phyloP scores from a whole-genome alignment of 495 filamentous ascomycete genomes.

The Xylaria nigripes region DNA sequence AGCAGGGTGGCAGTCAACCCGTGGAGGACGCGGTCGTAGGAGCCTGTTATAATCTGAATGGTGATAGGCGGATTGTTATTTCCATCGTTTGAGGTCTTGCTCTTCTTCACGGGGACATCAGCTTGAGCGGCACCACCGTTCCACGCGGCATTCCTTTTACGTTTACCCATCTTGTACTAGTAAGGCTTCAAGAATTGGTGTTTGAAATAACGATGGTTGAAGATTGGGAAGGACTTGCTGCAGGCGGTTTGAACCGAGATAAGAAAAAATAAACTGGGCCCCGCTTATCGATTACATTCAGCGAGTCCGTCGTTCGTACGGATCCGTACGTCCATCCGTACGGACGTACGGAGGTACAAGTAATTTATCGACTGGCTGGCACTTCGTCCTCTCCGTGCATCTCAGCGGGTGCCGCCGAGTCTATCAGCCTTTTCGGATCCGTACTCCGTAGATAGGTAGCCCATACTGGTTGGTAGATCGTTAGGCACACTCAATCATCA shows the following conservation, averaged over 20 bases:
- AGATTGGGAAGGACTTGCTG: not conserved
- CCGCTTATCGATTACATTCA: constrained; percentile 19
- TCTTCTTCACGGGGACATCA: constrained; percentile 30
- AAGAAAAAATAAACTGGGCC: constrained; percentile 22
- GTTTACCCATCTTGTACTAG: constrained; percentile 55
- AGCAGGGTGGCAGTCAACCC: constrained; percentile 73
- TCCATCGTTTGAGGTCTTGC: constrained; percentile 29
- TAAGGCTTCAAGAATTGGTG: not conserved
- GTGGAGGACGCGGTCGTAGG: constrained; percentile 90
- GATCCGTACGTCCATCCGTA: too few species aligned
- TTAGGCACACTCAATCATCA: too few species aligned
- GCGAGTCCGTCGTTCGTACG: not conserved
- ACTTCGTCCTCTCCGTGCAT: too few species aligned
- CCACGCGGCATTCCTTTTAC: constrained; percentile 53
- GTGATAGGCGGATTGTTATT: constrained; percentile 37
- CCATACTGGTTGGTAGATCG: too few species aligned
- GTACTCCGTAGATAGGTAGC: too few species aligned
- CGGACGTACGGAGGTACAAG: too few species aligned
- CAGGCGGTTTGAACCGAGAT: not conserved
- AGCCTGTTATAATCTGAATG: constrained; percentile 85
- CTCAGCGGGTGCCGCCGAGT: too few species aligned
- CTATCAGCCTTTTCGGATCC: too few species aligned
- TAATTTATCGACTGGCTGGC: too few species aligned
- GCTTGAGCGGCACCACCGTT: constrained; percentile 14
- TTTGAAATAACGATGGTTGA: constrained; percentile 3